phyloP scores from a whole-genome alignment of 345 rosid genomes.

The Lumnitzera racemosa region DNA sequence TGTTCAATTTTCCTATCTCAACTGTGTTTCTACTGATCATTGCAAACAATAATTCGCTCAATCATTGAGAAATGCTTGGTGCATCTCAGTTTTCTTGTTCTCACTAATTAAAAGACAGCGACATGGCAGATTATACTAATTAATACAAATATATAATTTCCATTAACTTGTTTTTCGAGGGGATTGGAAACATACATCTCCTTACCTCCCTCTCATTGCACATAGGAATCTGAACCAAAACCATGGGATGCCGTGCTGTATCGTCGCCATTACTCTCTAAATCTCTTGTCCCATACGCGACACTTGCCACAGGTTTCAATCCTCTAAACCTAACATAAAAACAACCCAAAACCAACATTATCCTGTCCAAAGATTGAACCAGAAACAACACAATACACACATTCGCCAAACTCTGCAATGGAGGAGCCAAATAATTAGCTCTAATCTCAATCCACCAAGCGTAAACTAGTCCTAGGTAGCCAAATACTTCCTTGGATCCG shows the following conservation, averaged over 20 bases:
- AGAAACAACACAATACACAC: conserved; percentile 72
- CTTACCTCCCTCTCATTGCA: conserved; percentile 44
- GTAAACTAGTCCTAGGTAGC: conserved; percentile 41
- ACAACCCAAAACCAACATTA: conserved; percentile 62
- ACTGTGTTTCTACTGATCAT: too few relatives aligned
- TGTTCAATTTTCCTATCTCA: too few relatives aligned
- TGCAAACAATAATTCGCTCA: too few relatives aligned
- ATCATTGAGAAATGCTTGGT: too few relatives aligned
- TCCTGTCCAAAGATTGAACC: conserved; percentile 78
- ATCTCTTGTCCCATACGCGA: conserved; percentile 28
- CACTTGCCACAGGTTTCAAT: conserved; percentile 47
- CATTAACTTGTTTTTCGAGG: neutral
- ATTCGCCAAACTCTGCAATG: conserved; percentile 62
- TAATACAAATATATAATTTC: neutral
- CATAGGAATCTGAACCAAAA: conserved; percentile 73
- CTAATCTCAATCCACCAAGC: conserved; percentile 70
- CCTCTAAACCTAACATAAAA: conserved; percentile 64
- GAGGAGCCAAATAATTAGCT: conserved; percentile 68
- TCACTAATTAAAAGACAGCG: too few relatives aligned
- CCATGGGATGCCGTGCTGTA: conserved; percentile 71
- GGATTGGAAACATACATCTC: conserved; percentile 42
- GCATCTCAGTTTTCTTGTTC: too few relatives aligned
- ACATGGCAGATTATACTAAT: too few relatives aligned
- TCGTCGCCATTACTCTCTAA: conserved; percentile 21
- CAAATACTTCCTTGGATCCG: conserved; percentile 44